These are phyloP conservation scores for Phialophora verrucosa DNA, from an alignment of 2,329 filamentous ascomycete species.

Conservation along the genomic window DNA sequence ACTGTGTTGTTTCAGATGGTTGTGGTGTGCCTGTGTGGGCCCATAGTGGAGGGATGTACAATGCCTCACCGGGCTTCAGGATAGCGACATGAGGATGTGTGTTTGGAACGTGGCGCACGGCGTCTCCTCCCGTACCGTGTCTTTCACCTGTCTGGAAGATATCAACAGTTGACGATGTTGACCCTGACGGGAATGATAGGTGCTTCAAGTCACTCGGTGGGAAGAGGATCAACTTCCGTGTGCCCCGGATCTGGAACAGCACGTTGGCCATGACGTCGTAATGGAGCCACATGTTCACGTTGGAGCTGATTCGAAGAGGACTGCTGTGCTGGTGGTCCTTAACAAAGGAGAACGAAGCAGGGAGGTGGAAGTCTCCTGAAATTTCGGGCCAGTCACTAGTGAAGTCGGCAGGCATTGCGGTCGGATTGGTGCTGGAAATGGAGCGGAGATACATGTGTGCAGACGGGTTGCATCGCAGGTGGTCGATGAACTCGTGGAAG, in stretches of 20 bases:
- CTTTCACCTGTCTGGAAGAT: slow-evolving; percentile 61
- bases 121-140: slow-evolving; percentile 38
- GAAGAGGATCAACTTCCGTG: slow-evolving; percentile 76
- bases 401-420: slow-evolving; percentile 72
- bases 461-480: slow-evolving; percentile 60
- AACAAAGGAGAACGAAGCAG: slow-evolving; percentile 65
- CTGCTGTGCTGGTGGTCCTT: slow-evolving; percentile 74
- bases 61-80: slow-evolving; percentile 72
- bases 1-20: slow-evolving; percentile 38
- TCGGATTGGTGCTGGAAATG: slow-evolving; percentile 71
- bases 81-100: slow-evolving; percentile 71
- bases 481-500: slow-evolving; percentile 65
- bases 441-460: slow-evolving; percentile 80
- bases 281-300: slow-evolving; percentile 86
- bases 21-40: slow-evolving; percentile 74
- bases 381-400: slow-evolving; percentile 73
- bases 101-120: slow-evolving; percentile 63
- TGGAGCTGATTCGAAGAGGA: slow-evolving; percentile 77
- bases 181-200: slow-evolving; percentile 74
- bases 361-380: slow-evolving; percentile 71
- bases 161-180: slow-evolving; percentile 79
- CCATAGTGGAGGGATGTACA: slow-evolving; percentile 85
- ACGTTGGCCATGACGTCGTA: slow-evolving; percentile 90
- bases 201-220: slow-evolving; percentile 75
- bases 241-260: slow-evolving; percentile 76